phyloP scores from a whole-genome alignment of 495 filamentous ascomycete genomes.

The Penicillium cosmopolitanum region DNA sequence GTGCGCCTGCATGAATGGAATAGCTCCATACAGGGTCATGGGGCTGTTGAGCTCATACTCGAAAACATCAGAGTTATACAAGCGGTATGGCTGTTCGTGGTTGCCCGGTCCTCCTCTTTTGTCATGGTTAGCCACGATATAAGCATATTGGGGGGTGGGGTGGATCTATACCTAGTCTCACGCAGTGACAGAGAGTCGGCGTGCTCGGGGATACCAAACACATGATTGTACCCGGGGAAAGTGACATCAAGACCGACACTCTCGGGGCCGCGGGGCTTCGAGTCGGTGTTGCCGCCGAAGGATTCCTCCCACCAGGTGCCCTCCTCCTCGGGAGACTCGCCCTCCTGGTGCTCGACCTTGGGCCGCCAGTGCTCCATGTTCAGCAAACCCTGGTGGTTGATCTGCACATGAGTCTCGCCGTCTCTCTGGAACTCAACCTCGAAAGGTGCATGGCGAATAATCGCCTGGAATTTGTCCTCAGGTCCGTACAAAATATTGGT shows the following conservation, averaged over 20 bases:
- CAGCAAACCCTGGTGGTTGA: slow-evolving; percentile 85
- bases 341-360: slow-evolving; percentile 72
- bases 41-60: slow-evolving; percentile 96
- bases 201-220: slow-evolving; percentile 95
- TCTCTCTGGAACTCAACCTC: slow-evolving; percentile 82
- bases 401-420: slow-evolving; percentile 77
- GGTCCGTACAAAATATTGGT: slow-evolving; percentile 85
- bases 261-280: slow-evolving; percentile 89
- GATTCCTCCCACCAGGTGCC: slow-evolving; percentile 97
- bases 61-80: slow-evolving; percentile 97
- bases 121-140: slow-evolving; percentile 20
- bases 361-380: slow-evolving; percentile 96
- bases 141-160: background rate
- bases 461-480: slow-evolving; percentile 70
- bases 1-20: slow-evolving; percentile 97
- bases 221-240: slow-evolving; percentile 88
- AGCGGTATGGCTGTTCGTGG: slow-evolving; percentile 87
- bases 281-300: slow-evolving; percentile 92
- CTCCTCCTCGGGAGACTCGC: slow-evolving; percentile 64
- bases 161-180: slow-evolving; percentile 66
- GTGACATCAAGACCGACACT: slow-evolving; percentile 88
- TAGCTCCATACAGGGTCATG: slow-evolving; percentile 97
- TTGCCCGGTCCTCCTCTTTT: slow-evolving; percentile 74
- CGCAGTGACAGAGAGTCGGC: slow-evolving; percentile 84
- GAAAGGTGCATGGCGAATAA: slow-evolving; percentile 83